Conservation (phyloP, 805 yeast species). For the Kuraishia borneana region DNA sequence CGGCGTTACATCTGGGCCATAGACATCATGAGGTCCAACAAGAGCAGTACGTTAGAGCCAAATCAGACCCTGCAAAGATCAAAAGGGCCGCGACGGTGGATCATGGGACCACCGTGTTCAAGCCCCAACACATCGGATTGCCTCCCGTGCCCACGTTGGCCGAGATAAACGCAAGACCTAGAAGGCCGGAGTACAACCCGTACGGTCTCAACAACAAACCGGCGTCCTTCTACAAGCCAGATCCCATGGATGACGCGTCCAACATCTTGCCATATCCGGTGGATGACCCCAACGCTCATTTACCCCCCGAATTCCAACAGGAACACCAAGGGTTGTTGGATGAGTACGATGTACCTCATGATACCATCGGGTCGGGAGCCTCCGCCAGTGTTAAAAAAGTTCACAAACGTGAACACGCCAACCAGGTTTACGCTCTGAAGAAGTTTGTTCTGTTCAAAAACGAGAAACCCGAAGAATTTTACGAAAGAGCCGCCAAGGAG, state of each 20-base stretch:
- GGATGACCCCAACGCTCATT: constrained; percentile 54
- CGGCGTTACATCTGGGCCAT: no score
- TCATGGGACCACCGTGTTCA: background rate
- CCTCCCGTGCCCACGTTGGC: constrained; percentile 1
- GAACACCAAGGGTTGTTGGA: constrained; percentile 42
- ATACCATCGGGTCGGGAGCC: constrained; percentile 58
- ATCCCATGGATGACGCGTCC: constrained; percentile 28
- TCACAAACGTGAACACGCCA: constrained; percentile 18
- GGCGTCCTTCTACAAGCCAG: constrained; percentile 9
- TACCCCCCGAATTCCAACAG: constrained; percentile 49
- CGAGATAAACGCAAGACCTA: constrained; percentile 2
- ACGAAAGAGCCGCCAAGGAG: constrained; percentile 60
- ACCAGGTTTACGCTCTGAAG: constrained; percentile 56
- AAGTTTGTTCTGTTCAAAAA: constrained; percentile 50
- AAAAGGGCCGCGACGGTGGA: no score
- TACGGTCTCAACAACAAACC: constrained; percentile 37
- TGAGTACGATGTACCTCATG: constrained; percentile 37
- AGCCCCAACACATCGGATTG: background rate
- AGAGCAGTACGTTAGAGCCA: no score
- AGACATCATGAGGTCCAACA: no score
- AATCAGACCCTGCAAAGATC: no score
- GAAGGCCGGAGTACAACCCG: constrained; percentile 51
- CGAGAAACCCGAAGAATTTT: constrained; percentile 65
- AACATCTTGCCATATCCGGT: constrained; percentile 55
- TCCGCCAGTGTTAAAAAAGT: constrained; percentile 56